Conservation (phyloP, 2,329 filamentous ascomycete species). For the Dissoconium aciculare region DNA sequence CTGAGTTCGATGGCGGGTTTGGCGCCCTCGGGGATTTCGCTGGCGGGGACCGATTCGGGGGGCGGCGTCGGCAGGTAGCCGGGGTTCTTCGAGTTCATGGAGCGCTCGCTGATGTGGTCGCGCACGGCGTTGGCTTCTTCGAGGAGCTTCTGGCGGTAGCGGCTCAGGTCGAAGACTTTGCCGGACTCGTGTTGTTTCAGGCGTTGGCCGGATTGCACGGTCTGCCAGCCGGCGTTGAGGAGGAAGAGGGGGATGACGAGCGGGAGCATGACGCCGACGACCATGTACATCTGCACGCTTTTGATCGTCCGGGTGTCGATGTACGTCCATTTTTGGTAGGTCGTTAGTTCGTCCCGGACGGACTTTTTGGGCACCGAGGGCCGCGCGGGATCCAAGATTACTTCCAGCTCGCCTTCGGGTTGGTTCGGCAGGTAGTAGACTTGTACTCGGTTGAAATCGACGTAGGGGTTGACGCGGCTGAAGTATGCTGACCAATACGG, state of each 20-base stretch:
- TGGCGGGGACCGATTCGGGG: conserved; percentile 14
- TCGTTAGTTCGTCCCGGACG: conserved; percentile 8
- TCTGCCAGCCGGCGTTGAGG: conserved; percentile 62
- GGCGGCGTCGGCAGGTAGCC: conserved; percentile 49
- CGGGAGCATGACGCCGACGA: conserved; percentile 57
- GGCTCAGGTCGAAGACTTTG: conserved; percentile 49
- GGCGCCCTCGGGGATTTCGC: background rate
- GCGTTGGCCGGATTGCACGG: conserved; percentile 55
- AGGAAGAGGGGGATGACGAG: conserved; percentile 58
- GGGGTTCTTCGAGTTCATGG: conserved; percentile 51
- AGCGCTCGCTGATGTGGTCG: conserved; percentile 61
- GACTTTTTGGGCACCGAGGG: conserved; percentile 38
- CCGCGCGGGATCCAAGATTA: conserved; percentile 54
- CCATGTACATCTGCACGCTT: conserved; percentile 47
- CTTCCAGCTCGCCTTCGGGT: conserved; percentile 37
- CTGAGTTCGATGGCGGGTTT: conserved; percentile 5
- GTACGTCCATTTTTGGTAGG: conserved; percentile 11
- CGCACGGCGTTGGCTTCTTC: conserved; percentile 61
- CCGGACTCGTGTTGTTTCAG: conserved; percentile 56
- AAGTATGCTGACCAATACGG: conserved; percentile 74
- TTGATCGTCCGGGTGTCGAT: conserved; percentile 28
- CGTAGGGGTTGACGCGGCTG: conserved; percentile 61
- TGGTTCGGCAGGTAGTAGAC: conserved; percentile 59
- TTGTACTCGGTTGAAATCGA: conserved; percentile 49
- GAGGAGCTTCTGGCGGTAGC: conserved; percentile 62